These are phyloP conservation scores for Arthroderma uncinatum DNA, from an alignment of 2,329 filamentous ascomycete genomes.

Conservation along the genomic window DNA sequence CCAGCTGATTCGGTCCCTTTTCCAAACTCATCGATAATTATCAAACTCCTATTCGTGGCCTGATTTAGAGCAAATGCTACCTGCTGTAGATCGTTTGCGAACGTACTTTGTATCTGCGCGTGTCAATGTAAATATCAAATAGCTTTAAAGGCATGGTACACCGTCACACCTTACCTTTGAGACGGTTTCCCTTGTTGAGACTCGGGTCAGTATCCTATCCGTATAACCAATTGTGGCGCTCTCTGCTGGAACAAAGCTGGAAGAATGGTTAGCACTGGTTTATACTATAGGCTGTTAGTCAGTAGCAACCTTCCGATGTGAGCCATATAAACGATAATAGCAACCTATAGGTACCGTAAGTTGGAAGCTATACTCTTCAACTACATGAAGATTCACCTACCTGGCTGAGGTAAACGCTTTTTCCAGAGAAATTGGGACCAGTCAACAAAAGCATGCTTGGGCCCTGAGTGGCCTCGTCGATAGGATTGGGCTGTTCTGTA, in stretches of 20 bases:
- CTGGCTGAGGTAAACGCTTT: slow-evolving; percentile 92
- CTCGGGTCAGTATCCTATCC: slow-evolving; percentile 81
- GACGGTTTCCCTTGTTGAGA: slow-evolving; percentile 61
- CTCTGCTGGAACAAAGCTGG: slow-evolving; percentile 73
- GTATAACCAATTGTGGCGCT: slow-evolving; percentile 70
- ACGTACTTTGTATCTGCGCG: slow-evolving; percentile 48
- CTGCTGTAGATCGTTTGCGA: slow-evolving; percentile 80
- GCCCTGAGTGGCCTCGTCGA: slow-evolving; percentile 15
- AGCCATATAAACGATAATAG: slow-evolving; percentile 80
- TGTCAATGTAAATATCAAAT: slow-evolving; percentile 4
- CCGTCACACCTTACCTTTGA: slow-evolving; percentile 37
- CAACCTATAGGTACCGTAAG: slow-evolving; percentile 38
- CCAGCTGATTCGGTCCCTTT: slow-evolving; percentile 54
- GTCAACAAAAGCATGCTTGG: slow-evolving; percentile 72
- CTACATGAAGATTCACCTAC: slow-evolving; percentile 17
- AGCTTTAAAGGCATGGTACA: neutral
- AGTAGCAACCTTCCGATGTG: slow-evolving; percentile 57
- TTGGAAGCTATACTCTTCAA: neutral
- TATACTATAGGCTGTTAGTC: neutral
- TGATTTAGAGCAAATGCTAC: slow-evolving; percentile 64
- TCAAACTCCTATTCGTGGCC: slow-evolving; percentile 62
- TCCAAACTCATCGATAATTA: slow-evolving; percentile 89
- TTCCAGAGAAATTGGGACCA: slow-evolving; percentile 92
- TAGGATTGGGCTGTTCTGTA: neutral
- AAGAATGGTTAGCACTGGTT: slow-evolving; percentile 8